phyloP scores from a whole-genome alignment of 345 rosid genomes.

The Litchi chinensis region DNA sequence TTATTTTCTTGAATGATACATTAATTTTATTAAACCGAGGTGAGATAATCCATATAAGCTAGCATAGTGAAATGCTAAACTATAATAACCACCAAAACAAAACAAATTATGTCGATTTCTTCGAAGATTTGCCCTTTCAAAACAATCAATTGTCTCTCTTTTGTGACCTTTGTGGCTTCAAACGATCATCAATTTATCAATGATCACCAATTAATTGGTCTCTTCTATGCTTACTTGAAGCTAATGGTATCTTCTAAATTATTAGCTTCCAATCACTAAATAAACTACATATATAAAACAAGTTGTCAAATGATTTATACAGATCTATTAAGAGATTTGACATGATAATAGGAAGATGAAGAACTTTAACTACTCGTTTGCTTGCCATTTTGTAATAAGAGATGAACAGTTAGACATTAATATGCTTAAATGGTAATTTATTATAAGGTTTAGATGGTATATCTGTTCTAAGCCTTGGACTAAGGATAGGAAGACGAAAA shows the following conservation, averaged over 20 bases:
- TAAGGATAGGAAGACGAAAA: no score
- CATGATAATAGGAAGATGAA: no score
- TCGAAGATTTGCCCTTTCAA: neutral
- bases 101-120: neutral
- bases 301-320: no score
- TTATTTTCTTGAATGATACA: no score
- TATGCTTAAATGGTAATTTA: no score
- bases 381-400: no score
- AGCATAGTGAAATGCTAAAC: neutral
- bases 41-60: neutral
- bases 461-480: no score
- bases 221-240: neutral
- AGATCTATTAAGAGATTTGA: neutral
- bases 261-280: neutral
- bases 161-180: constrained; percentile 20
- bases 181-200: neutral
- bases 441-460: no score
- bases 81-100: neutral
- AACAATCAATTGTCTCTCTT: neutral
- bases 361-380: no score
- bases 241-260: neutral
- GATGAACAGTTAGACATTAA: no score
- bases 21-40: neutral
- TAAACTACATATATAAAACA: neutral
- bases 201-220: neutral